These are phyloP conservation scores for Penicillium salamii DNA, from an alignment of 495 filamentous ascomycete genomes.

Conservation along the genomic window DNA sequence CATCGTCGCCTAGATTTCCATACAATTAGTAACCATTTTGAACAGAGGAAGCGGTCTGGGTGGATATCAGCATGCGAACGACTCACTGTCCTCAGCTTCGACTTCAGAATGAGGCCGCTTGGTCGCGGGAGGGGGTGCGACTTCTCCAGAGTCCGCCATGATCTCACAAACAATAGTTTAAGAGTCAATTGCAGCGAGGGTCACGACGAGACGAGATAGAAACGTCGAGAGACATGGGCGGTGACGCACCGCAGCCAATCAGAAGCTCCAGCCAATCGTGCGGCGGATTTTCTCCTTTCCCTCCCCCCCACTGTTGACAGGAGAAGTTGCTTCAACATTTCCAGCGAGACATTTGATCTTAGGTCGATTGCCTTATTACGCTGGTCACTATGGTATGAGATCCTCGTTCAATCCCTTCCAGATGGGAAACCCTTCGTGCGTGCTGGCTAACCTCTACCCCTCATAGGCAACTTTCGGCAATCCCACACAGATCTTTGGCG, in stretches of 20 bases:
- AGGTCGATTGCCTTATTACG: constrained; percentile 21
- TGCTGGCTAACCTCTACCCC: constrained; percentile 5
- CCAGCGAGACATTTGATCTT: constrained; percentile 23
- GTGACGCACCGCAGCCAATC: constrained; percentile 21
- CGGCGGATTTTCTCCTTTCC: constrained; percentile 40
- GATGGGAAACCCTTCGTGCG: background rate
- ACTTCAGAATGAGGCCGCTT: constrained; percentile 42
- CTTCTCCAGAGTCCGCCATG: constrained; percentile 34
- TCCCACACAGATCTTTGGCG: constrained; percentile 97
- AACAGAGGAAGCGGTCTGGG: constrained; percentile 3
- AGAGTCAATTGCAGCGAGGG: background rate
- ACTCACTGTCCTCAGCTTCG: constrained; percentile 34
- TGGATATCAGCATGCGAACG: background rate
- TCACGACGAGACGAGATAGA: constrained; percentile 5
- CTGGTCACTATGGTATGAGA: constrained; percentile 36
- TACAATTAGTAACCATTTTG: constrained; percentile 9
- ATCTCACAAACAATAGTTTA: no score
- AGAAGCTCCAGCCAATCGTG: constrained; percentile 38
- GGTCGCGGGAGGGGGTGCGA: constrained; percentile 12
- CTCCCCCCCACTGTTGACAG: constrained; percentile 29
- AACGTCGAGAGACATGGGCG: constrained; percentile 23
- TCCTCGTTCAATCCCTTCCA: no score
- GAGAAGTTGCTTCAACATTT: constrained; percentile 20
- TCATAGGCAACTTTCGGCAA: constrained; percentile 59
- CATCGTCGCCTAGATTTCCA: constrained; percentile 47